Evolutionary conservation across 768 basidiomycete species (phyloP).

Genomic region (Psilocybe cyanescens): DNA sequence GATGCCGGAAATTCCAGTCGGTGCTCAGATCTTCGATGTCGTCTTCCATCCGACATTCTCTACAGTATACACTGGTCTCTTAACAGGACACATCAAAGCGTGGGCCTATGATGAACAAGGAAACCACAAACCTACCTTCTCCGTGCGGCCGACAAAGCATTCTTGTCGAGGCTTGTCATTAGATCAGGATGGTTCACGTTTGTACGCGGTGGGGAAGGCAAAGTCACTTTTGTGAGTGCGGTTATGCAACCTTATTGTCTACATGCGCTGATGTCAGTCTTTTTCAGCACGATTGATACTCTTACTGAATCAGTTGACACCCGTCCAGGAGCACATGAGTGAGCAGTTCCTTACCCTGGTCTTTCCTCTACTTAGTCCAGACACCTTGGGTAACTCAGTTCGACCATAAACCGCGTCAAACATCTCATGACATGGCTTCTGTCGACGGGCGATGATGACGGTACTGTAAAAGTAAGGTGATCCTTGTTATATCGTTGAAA

Average conservation of each 20-base stretch:
- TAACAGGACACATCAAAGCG: slow-evolving; percentile 85
- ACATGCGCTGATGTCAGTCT: slow-evolving; percentile 9
- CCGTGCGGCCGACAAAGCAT: slow-evolving; percentile 75
- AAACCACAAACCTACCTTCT: slow-evolving; percentile 56
- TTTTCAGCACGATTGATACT: slow-evolving; percentile 68
- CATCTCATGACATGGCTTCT: slow-evolving; percentile 71
- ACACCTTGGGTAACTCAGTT: slow-evolving; percentile 50
- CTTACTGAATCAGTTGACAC: slow-evolving; percentile 53
- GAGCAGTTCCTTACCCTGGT: slow-evolving; percentile 42
- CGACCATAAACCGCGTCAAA: slow-evolving; percentile 86
- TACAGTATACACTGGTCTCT: slow-evolving; percentile 75
- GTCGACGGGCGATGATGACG: slow-evolving; percentile 92
- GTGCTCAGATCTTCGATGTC: slow-evolving; percentile 87
- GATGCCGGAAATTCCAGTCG: slow-evolving; percentile 68
- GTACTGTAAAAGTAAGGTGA: slow-evolving; percentile 79
- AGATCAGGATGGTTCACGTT: slow-evolving; percentile 64
- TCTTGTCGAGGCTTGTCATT: slow-evolving; percentile 80
- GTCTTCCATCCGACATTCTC: slow-evolving; percentile 79
- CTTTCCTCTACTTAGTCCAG: slow-evolving; percentile 20
- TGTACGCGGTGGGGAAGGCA: slow-evolving; percentile 85
- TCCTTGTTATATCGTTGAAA: slow-evolving; percentile 3
- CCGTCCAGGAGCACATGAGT: slow-evolving; percentile 69
- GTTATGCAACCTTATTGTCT: neutral
- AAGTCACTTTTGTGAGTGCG: slow-evolving; percentile 74
- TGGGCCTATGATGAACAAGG: slow-evolving; percentile 80